A percentile compares a stretch with the other conserved stretches of the same genome.
Evolutionary conservation across 371 early-diverging fungal species (phyloP).

Genomic region (Massospora cicadina): DNA sequence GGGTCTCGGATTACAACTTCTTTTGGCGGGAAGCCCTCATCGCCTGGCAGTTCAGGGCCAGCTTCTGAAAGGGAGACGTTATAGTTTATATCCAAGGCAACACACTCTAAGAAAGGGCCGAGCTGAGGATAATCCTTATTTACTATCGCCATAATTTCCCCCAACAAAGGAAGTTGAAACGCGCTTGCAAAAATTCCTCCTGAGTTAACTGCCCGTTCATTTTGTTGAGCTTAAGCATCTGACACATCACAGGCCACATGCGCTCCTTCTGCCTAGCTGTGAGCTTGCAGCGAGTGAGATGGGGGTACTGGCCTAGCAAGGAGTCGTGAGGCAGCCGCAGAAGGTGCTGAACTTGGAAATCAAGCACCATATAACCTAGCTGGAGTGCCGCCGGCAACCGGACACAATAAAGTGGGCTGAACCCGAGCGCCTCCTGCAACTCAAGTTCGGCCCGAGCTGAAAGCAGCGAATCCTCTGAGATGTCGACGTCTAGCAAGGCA

Average conservation of each 20-base stretch:
- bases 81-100: conserved; percentile 1
- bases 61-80: background rate
- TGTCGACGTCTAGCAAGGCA: background rate
- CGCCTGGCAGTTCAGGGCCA: background rate
- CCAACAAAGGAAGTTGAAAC: background rate
- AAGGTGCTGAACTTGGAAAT: conserved; percentile 5
- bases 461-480: background rate
- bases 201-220: background rate
- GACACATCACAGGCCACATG: conserved; percentile 3
- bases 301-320: background rate
- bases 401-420: background rate
- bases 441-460: background rate
- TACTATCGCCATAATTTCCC: background rate
- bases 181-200: background rate
- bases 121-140: background rate
- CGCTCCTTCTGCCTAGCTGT: background rate
- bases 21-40: conserved; percentile 2
- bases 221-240: background rate
- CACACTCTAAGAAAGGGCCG: background rate
- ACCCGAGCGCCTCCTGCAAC: background rate
- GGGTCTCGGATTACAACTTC: background rate
- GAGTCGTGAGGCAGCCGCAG: background rate
- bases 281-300: background rate
- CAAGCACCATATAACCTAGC: background rate
- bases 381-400: background rate